Evolutionary conservation across 2,329 filamentous ascomycete genomes (phyloP).

Genomic region (Capronia americana): DNA sequence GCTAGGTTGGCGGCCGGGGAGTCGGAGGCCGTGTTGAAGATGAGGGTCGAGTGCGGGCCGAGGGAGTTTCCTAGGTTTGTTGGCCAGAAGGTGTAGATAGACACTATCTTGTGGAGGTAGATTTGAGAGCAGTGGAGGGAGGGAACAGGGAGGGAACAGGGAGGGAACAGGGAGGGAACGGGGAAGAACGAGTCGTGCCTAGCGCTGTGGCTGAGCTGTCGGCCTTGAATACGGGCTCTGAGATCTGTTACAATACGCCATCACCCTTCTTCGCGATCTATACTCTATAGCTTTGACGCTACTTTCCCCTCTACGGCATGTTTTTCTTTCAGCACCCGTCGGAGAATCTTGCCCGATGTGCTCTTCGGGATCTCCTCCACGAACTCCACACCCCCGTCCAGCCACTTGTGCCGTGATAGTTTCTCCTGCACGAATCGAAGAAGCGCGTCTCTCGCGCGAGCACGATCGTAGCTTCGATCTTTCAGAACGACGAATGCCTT

Average conservation of each 20-base stretch:
- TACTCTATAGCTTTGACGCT: neutral
- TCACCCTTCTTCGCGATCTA: neutral
- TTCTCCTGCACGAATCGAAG: slow-evolving; percentile 69
- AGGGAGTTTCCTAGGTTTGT: neutral
- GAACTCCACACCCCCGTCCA: slow-evolving; percentile 45
- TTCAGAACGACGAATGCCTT: slow-evolving; percentile 62
- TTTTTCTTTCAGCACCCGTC: slow-evolving; percentile 44
- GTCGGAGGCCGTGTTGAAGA: slow-evolving; percentile 3
- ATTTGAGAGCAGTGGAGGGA: too few relatives aligned
- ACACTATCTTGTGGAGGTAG: too few relatives aligned
- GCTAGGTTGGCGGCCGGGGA: neutral
- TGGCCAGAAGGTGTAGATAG: slow-evolving; percentile 1
- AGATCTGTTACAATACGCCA: too few relatives aligned
- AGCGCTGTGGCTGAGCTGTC: too few relatives aligned
- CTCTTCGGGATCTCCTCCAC: slow-evolving; percentile 45
- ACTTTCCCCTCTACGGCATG: slow-evolving; percentile 11
- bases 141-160: too few relatives aligned
- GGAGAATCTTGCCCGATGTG: slow-evolving; percentile 48
- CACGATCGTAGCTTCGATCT: slow-evolving; percentile 32
- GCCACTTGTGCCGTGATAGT: slow-evolving; percentile 62
- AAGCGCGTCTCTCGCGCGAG: slow-evolving; percentile 44
- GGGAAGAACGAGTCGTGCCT: too few relatives aligned
- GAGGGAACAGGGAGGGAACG: too few relatives aligned
- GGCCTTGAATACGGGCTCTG: too few relatives aligned
- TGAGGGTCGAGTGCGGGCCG: slow-evolving; percentile 6